A percentile compares a stretch with the other conserved stretches of the same genome.
Evolutionary conservation across 352 stramenopile species (phyloP).

Genomic region (Peronospora destructor): DNA sequence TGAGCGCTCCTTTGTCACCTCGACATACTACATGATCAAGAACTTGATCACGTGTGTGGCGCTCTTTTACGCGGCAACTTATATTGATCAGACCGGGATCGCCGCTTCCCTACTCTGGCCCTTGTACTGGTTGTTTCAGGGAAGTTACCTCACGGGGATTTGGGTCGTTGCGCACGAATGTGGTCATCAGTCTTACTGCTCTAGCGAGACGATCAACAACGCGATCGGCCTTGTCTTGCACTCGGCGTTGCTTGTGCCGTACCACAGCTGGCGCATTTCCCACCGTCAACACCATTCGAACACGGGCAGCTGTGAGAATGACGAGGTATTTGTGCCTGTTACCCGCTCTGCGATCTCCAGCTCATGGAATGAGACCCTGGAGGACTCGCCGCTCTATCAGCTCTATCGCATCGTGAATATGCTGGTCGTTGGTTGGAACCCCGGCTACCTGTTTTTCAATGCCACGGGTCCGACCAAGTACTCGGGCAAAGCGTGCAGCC

Average conservation of each 20-base stretch:
- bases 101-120: constrained; percentile 83
- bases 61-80: constrained; percentile 85
- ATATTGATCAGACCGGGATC: constrained; percentile 45
- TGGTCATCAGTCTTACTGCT: constrained; percentile 94
- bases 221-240: constrained; percentile 93
- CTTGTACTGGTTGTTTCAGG: constrained; percentile 96
- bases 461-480: constrained; percentile 89
- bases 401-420: constrained; percentile 92
- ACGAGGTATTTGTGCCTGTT: constrained; percentile 95
- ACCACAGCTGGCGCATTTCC: constrained; percentile 96
- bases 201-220: constrained; percentile 93
- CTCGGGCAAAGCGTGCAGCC: constrained; percentile 76
- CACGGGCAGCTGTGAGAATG: constrained; percentile 92
- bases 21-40: constrained; percentile 87
- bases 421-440: constrained; percentile 94
- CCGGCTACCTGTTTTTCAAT: constrained; percentile 96
- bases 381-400: constrained; percentile 92
- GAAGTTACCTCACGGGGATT: constrained; percentile 94
- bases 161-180: constrained; percentile 98
- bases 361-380: constrained; percentile 71
- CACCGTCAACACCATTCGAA: constrained; percentile 96
- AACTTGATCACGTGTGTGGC: constrained; percentile 87
- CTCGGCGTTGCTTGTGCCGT: constrained; percentile 95
- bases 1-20: constrained; percentile 88
- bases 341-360: constrained; percentile 57